Conservation (phyloP, 108 stramenopile species). For the Stephanodiscus triporus region DNA sequence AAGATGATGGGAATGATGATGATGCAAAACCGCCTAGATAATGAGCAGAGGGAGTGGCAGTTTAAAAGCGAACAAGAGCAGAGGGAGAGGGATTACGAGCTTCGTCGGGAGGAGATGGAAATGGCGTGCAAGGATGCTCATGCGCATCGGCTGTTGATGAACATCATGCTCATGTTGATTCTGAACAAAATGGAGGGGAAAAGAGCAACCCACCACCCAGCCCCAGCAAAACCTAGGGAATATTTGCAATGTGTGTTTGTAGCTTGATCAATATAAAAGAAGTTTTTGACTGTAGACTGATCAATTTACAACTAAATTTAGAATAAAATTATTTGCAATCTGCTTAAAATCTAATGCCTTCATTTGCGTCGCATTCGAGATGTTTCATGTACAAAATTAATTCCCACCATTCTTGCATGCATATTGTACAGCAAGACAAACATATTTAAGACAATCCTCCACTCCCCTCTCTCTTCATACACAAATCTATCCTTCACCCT, state of each 20-base stretch:
- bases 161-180: not conserved
- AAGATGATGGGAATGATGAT: too few species aligned
- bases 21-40: too few species aligned
- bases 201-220: not conserved
- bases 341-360: too few species aligned
- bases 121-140: not conserved
- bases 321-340: too few species aligned
- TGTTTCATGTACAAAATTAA: slow-evolving; percentile 33
- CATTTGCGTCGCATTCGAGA: slow-evolving; percentile 18
- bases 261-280: not conserved
- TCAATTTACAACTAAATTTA: not conserved
- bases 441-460: slow-evolving; percentile 14
- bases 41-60: too few species aligned
- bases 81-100: not conserved
- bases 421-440: slow-evolving; percentile 36
- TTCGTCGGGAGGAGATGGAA: not conserved
- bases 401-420: slow-evolving; percentile 21
- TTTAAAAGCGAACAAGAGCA: slow-evolving; percentile 3
- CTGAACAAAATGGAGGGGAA: not conserved
- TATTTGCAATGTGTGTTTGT: not conserved
- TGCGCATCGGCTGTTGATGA: not conserved
- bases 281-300: not conserved
- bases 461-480: too few species aligned
- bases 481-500: too few species aligned
- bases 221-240: not conserved